phyloP scores from a whole-genome alignment of 352 stramenopile genomes.

The Pseudoperonospora humuli region DNA sequence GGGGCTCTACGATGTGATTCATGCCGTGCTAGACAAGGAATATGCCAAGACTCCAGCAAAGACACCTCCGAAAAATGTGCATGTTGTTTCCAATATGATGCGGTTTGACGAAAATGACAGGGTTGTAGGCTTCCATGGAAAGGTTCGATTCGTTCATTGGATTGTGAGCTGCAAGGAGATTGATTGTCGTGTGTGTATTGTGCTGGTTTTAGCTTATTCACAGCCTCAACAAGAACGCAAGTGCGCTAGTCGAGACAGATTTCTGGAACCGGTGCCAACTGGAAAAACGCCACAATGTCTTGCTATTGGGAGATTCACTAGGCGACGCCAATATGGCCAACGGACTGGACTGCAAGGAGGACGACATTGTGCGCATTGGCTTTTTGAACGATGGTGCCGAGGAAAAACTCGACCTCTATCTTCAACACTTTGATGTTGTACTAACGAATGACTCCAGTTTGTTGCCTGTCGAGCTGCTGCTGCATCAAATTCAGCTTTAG shows the following conservation, averaged over 20 bases:
- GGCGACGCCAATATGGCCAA: slow-evolving; percentile 63
- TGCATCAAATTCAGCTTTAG: slow-evolving; percentile 45
- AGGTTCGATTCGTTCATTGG: slow-evolving; percentile 18
- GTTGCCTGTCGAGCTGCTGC: slow-evolving; percentile 42
- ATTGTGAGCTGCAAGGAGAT: not conserved
- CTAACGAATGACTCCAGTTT: slow-evolving; percentile 69
- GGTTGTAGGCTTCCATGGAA: slow-evolving; percentile 43
- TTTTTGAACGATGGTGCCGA: slow-evolving; percentile 57
- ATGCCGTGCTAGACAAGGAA: slow-evolving; percentile 55
- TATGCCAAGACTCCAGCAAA: slow-evolving; percentile 30
- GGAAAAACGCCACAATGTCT: slow-evolving; percentile 62
- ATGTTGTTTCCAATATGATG: slow-evolving; percentile 84
- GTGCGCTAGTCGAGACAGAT: slow-evolving; percentile 45
- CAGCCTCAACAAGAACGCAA: slow-evolving; percentile 75
- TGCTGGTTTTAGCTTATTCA: slow-evolving; percentile 51
- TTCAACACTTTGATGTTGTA: slow-evolving; percentile 66
- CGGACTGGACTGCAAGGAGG: slow-evolving; percentile 43
- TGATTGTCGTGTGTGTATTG: slow-evolving; percentile 2
- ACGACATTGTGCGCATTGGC: slow-evolving; percentile 62
- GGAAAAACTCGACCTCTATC: slow-evolving; percentile 51
- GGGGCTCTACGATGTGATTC: slow-evolving; percentile 70
- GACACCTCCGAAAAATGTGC: slow-evolving; percentile 45
- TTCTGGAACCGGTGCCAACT: slow-evolving; percentile 70
- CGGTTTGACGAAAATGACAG: slow-evolving; percentile 42
- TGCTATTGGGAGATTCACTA: slow-evolving; percentile 67